Evolutionary conservation across 495 filamentous ascomycete species (phyloP).

Genomic region (Penicillium verhagenii): DNA sequence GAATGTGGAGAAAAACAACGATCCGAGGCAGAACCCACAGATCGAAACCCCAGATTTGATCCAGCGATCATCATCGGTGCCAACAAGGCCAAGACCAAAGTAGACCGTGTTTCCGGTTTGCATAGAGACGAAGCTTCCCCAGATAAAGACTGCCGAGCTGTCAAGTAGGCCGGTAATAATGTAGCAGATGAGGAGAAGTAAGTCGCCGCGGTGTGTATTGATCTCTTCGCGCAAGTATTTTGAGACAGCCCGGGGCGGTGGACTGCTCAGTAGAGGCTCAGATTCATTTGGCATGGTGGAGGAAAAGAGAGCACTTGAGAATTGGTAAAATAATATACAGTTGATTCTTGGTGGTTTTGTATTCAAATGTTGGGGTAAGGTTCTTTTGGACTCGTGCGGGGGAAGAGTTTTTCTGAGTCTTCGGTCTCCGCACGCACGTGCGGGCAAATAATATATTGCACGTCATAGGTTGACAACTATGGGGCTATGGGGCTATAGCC

Average conservation of each 20-base stretch:
- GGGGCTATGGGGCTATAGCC: too few species aligned
- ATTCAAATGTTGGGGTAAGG: too few species aligned
- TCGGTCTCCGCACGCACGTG: neutral
- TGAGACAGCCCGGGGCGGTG: conserved; percentile 6
- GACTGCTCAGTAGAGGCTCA: neutral
- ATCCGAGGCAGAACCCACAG: conserved; percentile 64
- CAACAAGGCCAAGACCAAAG: conserved; percentile 64
- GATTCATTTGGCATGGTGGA: neutral
- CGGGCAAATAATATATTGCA: neutral
- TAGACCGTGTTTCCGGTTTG: conserved; percentile 81
- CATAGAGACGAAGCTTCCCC: conserved; percentile 78
- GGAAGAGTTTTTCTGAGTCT: neutral
- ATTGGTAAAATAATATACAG: too few species aligned
- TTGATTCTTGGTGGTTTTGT: too few species aligned
- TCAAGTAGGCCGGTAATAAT: conserved; percentile 73
- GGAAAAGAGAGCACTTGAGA: too few species aligned
- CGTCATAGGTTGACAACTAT: neutral
- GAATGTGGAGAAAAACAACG: conserved; percentile 60
- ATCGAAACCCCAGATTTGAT: conserved; percentile 66
- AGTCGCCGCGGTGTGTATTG: conserved; percentile 54
- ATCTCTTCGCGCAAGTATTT: conserved; percentile 50
- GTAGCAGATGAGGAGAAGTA: conserved; percentile 65
- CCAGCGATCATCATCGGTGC: conserved; percentile 45
- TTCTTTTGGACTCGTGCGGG: too few species aligned
- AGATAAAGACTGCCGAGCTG: conserved; percentile 67